phyloP scores from a whole-genome alignment of 805 yeast species.

The Ogataea saltuana region DNA sequence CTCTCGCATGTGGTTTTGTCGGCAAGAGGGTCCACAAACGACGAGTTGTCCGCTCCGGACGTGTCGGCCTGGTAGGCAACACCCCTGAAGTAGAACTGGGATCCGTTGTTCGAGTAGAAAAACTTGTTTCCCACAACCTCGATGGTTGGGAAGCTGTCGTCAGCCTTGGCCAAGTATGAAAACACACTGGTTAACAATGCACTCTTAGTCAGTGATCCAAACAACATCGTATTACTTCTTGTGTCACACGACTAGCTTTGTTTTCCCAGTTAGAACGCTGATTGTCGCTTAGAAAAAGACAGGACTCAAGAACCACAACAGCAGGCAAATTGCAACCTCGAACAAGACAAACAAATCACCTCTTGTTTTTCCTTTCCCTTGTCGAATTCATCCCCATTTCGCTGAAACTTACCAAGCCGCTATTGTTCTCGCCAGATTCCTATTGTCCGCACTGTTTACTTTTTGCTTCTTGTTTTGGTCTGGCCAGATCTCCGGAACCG shows the following conservation, averaged over 20 bases:
- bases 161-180: slow-evolving; percentile 32
- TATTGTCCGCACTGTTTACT: neutral
- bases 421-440: neutral
- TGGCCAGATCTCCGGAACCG: slow-evolving; percentile 3
- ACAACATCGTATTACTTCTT: slow-evolving; percentile 32
- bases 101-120: slow-evolving; percentile 73
- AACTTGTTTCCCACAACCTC: slow-evolving; percentile 78
- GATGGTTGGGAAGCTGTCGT: slow-evolving; percentile 56
- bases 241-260: too few relatives aligned
- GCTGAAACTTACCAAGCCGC: neutral
- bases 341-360: too few relatives aligned
- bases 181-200: slow-evolving; percentile 29
- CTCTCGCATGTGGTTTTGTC: slow-evolving; percentile 61
- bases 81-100: slow-evolving; percentile 77
- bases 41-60: slow-evolving; percentile 45
- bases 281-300: neutral
- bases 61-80: slow-evolving; percentile 78
- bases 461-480: slow-evolving; percentile 3
- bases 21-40: slow-evolving; percentile 72
- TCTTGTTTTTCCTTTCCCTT: too few relatives aligned
- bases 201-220: slow-evolving; percentile 35
- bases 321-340: too few relatives aligned
- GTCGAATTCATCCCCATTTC: neutral
- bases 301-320: neutral
- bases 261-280: too few relatives aligned